A percentile compares a stretch with the other conserved stretches of the same genome.
Evolutionary conservation across 768 basidiomycete species (phyloP).

Genomic region (Kwoniella botswanensis): DNA sequence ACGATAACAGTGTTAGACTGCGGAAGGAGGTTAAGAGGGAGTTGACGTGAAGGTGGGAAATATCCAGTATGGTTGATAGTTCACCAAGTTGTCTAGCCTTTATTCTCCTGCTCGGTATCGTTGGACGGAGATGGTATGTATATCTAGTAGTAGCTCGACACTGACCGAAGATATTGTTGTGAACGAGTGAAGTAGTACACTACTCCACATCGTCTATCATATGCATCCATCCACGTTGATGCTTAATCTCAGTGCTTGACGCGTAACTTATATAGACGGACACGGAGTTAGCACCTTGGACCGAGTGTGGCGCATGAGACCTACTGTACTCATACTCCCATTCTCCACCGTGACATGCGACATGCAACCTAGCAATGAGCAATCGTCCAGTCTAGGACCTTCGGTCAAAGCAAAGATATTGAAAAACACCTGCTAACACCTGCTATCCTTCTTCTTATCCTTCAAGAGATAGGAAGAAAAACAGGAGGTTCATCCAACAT

Average conservation of each 20-base stretch:
- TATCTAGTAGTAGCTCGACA: no score
- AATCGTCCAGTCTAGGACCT: background rate
- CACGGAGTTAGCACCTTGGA: background rate
- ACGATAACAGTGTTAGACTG: background rate
- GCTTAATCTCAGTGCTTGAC: background rate
- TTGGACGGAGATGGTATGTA: no score
- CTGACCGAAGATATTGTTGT: background rate
- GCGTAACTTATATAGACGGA: background rate
- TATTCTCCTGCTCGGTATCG: no score
- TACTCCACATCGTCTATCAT: background rate
- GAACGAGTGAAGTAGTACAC: background rate
- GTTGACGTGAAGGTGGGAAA: background rate
- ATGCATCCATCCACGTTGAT: conserved; percentile 12
- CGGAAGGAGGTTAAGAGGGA: background rate
- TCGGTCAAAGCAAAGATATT: background rate
- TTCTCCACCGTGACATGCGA: no score
- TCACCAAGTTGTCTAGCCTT: background rate
- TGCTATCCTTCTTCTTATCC: background rate
- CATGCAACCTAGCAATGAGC: background rate
- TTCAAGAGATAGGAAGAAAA: background rate
- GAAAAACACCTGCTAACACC: background rate
- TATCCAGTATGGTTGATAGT: background rate
- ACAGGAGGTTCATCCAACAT: conserved; percentile 11
- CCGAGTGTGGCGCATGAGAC: conserved; percentile 17
- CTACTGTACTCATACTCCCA: no score